Conservation (phyloP, 2,329 filamentous ascomycete genomes). For the Colletotrichum gloeosporioides region DNA sequence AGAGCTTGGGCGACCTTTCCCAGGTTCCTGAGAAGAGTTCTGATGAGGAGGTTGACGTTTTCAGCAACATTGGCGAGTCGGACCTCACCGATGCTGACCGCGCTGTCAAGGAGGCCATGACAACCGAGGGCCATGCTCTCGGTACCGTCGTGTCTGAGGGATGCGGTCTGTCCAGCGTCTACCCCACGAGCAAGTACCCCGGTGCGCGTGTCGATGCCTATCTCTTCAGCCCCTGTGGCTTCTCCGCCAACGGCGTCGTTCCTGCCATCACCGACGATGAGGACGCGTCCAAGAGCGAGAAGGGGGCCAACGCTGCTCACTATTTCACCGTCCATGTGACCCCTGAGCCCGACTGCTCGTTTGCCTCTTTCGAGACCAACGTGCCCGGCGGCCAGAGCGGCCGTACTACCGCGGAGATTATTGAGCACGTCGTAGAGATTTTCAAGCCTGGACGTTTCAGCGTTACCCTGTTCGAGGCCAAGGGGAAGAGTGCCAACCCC, state of each 20-base stretch:
- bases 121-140: conserved; percentile 91
- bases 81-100: conserved; percentile 63
- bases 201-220: conserved; percentile 95
- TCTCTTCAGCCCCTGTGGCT: conserved; percentile 94
- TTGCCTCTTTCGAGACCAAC: conserved; percentile 98
- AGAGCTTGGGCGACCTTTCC: conserved; percentile 64
- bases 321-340: conserved; percentile 99
- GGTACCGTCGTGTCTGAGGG: conserved; percentile 90
- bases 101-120: conserved; percentile 73
- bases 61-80: conserved; percentile 67
- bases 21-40: conserved; percentile 38
- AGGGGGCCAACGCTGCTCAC: conserved; percentile 66
- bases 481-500: conserved; percentile 56
- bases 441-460: conserved; percentile 98
- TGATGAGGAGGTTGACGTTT: conserved; percentile 75
- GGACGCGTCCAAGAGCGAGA: conserved; percentile 31
- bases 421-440: conserved; percentile 92
- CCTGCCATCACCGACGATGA: conserved; percentile 71
- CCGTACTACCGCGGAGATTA: conserved; percentile 86
- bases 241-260: conserved; percentile 95
- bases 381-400: conserved; percentile 89
- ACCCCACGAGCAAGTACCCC: conserved; percentile 84
- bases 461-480: conserved; percentile 94
- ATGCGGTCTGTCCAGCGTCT: conserved; percentile 89
- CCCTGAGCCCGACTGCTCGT: conserved; percentile 95